Conservation (phyloP, 331 rosid species). For the Malus hybrid region DNA sequence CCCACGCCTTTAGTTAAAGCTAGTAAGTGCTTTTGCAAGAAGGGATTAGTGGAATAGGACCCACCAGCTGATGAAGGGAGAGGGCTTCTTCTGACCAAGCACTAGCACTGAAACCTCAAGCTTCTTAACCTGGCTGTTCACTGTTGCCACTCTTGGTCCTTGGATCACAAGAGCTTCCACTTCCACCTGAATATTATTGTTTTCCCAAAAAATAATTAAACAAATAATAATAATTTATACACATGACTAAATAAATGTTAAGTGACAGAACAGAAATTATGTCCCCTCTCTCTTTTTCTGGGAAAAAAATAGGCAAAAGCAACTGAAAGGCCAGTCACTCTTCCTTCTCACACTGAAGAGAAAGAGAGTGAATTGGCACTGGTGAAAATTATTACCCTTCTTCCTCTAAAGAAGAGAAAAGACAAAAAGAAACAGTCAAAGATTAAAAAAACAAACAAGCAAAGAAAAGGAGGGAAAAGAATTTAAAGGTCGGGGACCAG, state of each 20-base stretch:
- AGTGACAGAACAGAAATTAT: neutral
- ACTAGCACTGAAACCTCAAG: conserved; percentile 82
- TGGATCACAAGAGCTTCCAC: conserved; percentile 86
- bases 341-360: neutral
- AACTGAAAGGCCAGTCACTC: neutral
- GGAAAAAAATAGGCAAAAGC: neutral
- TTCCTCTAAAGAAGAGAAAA: no score
- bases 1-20: no score
- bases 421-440: no score
- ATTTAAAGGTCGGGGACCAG: no score
- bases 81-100: conserved; percentile 76
- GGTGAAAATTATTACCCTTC: conserved; percentile 3
- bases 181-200: conserved; percentile 51
- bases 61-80: conserved; percentile 67
- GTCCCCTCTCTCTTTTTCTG: conserved; percentile 2
- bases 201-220: neutral
- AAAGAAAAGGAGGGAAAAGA: no score
- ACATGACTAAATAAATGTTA: neutral
- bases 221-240: neutral
- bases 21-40: neutral
- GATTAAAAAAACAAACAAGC: no score
- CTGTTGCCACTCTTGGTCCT: conserved; percentile 77
- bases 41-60: conserved; percentile 12
- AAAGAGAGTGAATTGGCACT: conserved; percentile 9
- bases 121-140: conserved; percentile 89